Percentiles rank a stretch among this genome's conserved stretches.
Evolutionary conservation across 768 basidiomycete species (phyloP).

Genomic region (Nidularia pulvinata): DNA sequence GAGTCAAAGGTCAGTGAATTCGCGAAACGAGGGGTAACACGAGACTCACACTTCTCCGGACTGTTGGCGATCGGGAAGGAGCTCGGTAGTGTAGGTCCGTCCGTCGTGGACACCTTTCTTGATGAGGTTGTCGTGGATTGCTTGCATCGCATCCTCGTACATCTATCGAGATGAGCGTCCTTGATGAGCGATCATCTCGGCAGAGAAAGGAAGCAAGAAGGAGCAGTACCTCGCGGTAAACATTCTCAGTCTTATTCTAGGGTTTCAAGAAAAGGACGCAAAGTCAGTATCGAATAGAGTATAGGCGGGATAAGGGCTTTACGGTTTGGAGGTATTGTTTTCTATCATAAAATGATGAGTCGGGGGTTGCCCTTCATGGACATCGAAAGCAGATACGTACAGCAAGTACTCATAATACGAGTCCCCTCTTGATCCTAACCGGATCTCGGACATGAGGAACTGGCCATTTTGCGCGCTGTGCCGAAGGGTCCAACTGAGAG

Average conservation of each 20-base stretch:
- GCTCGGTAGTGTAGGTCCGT: constrained; percentile 81
- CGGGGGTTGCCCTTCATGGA: not conserved
- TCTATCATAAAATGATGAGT: constrained; percentile 18
- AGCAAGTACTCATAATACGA: constrained; percentile 93
- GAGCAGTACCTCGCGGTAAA: constrained; percentile 68
- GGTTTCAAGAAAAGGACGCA: not conserved
- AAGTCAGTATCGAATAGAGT: not conserved
- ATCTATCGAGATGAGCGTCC: constrained; percentile 45
- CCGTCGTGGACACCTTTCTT: constrained; percentile 55
- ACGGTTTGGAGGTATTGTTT: constrained; percentile 90
- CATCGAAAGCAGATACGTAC: constrained; percentile 34
- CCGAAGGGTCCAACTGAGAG: not conserved
- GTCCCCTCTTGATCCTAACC: constrained; percentile 92
- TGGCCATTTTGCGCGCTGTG: constrained; percentile 26
- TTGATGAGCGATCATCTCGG: not conserved
- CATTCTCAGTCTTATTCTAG: constrained; percentile 71
- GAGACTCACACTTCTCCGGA: constrained; percentile 30
- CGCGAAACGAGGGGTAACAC: constrained; percentile 1
- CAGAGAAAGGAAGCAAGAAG: not conserved
- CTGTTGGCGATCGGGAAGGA: constrained; percentile 52
- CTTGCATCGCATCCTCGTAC: constrained; percentile 85
- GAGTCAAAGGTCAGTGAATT: constrained; percentile 1
- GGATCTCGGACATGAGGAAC: constrained; percentile 69
- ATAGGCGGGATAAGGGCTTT: constrained; percentile 1
- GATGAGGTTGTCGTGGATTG: constrained; percentile 75